phyloP scores from a whole-genome alignment of 202 grass and related monocot species.

The Sporobolus alterniflorus region DNA sequence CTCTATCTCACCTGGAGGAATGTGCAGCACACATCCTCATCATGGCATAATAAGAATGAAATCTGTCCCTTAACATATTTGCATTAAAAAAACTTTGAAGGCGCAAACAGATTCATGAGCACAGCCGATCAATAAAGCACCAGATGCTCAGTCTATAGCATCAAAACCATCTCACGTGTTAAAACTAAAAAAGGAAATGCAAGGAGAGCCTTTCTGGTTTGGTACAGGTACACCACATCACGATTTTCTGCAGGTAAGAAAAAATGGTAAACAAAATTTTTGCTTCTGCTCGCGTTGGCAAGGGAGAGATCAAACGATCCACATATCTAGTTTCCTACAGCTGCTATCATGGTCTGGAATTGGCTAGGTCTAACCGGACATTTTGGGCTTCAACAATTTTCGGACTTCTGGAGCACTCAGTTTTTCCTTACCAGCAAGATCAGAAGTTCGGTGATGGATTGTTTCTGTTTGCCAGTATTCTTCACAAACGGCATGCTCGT shows the following conservation, averaged over 20 bases:
- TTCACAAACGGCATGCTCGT: constrained; percentile 33
- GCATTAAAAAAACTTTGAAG: not conserved
- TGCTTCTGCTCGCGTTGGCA: not conserved
- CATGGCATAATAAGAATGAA: not conserved
- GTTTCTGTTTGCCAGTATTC: constrained; percentile 42
- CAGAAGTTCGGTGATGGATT: constrained; percentile 39
- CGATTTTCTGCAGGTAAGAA: not conserved
- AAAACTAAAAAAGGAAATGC: too few species aligned
- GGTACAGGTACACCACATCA: not conserved
- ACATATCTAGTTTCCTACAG: constrained; percentile 36
- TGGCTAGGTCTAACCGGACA: constrained; percentile 42
- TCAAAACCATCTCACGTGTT: too few species aligned
- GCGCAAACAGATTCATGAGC: not conserved
- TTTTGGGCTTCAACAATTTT: constrained; percentile 44
- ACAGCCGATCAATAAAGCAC: not conserved
- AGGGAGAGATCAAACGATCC: not conserved
- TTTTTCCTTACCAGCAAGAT: constrained; percentile 74
- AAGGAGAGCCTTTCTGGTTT: not conserved
- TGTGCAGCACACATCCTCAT: too few species aligned
- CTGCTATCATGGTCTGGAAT: not conserved
- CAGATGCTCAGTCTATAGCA: not conserved
- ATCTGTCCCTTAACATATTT: not conserved
- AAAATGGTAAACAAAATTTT: constrained; percentile 22
- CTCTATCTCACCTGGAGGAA: too few species aligned
- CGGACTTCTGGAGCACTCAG: constrained; percentile 64